A percentile compares a stretch with the other conserved stretches of the same genome.
Conservation (phyloP, 139 green algal species). For the Mesotaenium endlicherianum region DNA sequence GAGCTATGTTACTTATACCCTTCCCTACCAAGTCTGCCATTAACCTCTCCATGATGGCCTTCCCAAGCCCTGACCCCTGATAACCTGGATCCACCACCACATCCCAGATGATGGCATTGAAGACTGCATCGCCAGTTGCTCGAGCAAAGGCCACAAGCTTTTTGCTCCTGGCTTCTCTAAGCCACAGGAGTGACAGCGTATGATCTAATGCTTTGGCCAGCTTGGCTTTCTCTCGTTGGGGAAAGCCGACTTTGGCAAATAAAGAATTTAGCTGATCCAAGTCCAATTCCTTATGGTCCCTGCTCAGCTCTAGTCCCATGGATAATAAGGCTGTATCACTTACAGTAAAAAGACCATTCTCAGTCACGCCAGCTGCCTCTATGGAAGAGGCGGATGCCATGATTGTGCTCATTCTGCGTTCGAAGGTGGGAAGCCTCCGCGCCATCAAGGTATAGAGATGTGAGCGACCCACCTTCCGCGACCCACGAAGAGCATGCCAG, state of each 20-base stretch:
- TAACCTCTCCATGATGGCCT: constrained; percentile 33
- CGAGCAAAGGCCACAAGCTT: constrained; percentile 31
- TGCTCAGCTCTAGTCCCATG: background rate
- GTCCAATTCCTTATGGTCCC: background rate
- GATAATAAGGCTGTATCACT: constrained; percentile 1
- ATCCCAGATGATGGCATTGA: constrained; percentile 46
- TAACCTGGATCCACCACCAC: constrained; percentile 34
- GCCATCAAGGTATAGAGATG: background rate
- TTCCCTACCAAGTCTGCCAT: background rate
- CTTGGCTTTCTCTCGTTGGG: background rate
- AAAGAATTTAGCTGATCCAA: constrained; percentile 25
- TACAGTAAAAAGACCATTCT: background rate
- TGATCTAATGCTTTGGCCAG: constrained; percentile 4
- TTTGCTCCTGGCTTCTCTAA: background rate
- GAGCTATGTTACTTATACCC: constrained; percentile 33
- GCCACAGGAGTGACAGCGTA: constrained; percentile 21
- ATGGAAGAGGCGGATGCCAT: background rate
- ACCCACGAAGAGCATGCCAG: background rate
- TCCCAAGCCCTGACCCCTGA: constrained; percentile 25
- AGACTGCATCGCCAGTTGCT: constrained; percentile 32
- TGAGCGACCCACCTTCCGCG: background rate
- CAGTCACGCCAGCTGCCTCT: constrained; percentile 11
- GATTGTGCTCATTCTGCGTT: background rate
- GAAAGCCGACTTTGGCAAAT: constrained; percentile 36
- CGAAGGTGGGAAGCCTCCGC: background rate